Evolutionary conservation across 345 rosid genomes (phyloP).

Genomic region (Excoecaria cochinchinensis): DNA sequence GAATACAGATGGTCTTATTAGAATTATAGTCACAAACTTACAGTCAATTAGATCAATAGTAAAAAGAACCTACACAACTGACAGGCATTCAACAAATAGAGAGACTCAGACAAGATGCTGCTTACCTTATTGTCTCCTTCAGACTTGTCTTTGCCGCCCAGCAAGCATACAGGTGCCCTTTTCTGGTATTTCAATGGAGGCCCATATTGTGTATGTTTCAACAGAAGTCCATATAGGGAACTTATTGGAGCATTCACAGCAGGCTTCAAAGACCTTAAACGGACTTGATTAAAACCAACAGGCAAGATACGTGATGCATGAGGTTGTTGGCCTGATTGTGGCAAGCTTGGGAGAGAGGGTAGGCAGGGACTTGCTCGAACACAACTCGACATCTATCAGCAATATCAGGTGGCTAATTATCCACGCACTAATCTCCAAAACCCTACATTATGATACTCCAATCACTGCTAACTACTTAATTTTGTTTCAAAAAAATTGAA

Average conservation of each 20-base stretch:
- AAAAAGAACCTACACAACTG: background rate
- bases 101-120: background rate
- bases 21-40: background rate
- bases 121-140: conserved; percentile 47
- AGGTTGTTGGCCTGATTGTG: background rate
- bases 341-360: background rate
- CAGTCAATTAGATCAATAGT: background rate
- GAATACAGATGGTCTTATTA: background rate
- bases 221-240: conserved; percentile 24
- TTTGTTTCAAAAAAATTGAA: background rate
- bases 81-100: background rate
- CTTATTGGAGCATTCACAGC: conserved; percentile 15
- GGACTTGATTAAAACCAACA: background rate
- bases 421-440: conserved; percentile 1
- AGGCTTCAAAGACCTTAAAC: conserved; percentile 13
- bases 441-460: conserved; percentile 6
- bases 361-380: conserved; percentile 4
- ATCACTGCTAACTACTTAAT: background rate
- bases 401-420: background rate
- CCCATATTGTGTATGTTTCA: conserved; percentile 21
- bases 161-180: conserved; percentile 44
- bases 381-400: conserved; percentile 17
- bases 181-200: conserved; percentile 26
- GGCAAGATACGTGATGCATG: conserved; percentile 10
- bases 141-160: conserved; percentile 64